Conservation (phyloP, 2,329 filamentous ascomycete genomes). For the Pseudogymnoascus sp. region DNA sequence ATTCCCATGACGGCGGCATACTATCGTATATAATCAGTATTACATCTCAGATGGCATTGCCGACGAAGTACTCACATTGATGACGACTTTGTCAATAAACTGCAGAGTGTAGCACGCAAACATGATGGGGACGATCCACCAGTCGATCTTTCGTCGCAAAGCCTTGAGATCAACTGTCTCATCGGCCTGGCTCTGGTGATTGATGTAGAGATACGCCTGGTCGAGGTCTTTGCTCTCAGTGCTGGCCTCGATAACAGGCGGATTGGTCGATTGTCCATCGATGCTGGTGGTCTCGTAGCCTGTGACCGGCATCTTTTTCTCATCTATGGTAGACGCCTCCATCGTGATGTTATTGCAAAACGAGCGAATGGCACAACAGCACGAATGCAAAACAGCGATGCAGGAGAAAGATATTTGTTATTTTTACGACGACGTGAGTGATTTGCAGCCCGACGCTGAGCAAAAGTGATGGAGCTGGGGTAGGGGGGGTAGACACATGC, state of each 20-base stretch:
- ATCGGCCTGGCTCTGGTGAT: conserved; percentile 30
- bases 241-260: neutral
- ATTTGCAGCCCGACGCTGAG: neutral
- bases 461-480: neutral
- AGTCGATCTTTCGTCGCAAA: conserved; percentile 48
- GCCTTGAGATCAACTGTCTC: conserved; percentile 34
- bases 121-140: conserved; percentile 51
- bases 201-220: conserved; percentile 32
- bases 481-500: neutral
- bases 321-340: conserved; percentile 4
- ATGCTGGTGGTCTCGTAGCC: neutral
- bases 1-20: conserved; percentile 61
- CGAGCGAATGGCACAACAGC: neutral
- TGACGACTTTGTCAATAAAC: conserved; percentile 54
- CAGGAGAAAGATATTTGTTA: neutral
- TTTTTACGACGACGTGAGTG: neutral
- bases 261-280: neutral
- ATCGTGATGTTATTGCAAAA: neutral
- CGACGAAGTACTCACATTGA: conserved; percentile 41
- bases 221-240: conserved; percentile 30
- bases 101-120: conserved; percentile 54
- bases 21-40: conserved; percentile 28
- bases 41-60: neutral
- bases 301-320: neutral
- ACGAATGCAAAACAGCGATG: neutral